phyloP scores from a whole-genome alignment of 2,329 filamentous ascomycete genomes.

The Aspergillus ochraceus region DNA sequence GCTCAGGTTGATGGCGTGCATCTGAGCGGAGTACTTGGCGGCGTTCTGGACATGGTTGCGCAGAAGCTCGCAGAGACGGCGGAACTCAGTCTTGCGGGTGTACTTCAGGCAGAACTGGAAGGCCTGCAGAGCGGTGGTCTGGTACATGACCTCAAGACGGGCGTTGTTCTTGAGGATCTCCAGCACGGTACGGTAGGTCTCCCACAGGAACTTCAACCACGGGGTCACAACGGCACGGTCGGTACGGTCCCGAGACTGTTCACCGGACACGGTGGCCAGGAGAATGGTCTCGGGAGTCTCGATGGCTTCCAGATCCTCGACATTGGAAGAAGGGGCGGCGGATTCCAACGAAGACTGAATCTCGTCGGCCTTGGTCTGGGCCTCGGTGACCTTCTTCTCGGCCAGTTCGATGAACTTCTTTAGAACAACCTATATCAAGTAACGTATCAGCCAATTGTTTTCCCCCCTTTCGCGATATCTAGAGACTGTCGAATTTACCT shows the following conservation, averaged over 20 bases:
- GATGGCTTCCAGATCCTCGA: slow-evolving; percentile 94
- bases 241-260: slow-evolving; percentile 95
- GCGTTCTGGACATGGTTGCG: slow-evolving; percentile 99
- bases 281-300: slow-evolving; percentile 98
- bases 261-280: slow-evolving; percentile 93
- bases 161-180: slow-evolving; percentile 99
- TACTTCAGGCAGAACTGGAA: slow-evolving; percentile 99
- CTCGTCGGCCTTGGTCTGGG: slow-evolving; percentile 93
- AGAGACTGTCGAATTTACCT: slow-evolving; percentile 54
- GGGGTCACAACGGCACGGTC: slow-evolving; percentile 97
- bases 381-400: slow-evolving; percentile 91
- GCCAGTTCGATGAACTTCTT: slow-evolving; percentile 98
- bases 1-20: slow-evolving; percentile 98
- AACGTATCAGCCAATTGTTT: slow-evolving; percentile 6
- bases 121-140: slow-evolving; percentile 95
- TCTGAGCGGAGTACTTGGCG: slow-evolving; percentile 97
- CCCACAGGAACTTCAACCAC: slow-evolving; percentile 99
- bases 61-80: slow-evolving; percentile 94
- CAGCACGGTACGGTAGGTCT: slow-evolving; percentile 96
- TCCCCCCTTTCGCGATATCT: not conserved
- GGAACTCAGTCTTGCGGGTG: slow-evolving; percentile 98
- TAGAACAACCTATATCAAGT: slow-evolving; percentile 68
- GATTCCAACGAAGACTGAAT: slow-evolving; percentile 86
- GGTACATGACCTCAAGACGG: slow-evolving; percentile 94
- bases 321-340: slow-evolving; percentile 67